Evolutionary conservation across 1,284 basidiomycete genomes (phyloP).

Genomic region (Psilocybe mexicana): DNA sequence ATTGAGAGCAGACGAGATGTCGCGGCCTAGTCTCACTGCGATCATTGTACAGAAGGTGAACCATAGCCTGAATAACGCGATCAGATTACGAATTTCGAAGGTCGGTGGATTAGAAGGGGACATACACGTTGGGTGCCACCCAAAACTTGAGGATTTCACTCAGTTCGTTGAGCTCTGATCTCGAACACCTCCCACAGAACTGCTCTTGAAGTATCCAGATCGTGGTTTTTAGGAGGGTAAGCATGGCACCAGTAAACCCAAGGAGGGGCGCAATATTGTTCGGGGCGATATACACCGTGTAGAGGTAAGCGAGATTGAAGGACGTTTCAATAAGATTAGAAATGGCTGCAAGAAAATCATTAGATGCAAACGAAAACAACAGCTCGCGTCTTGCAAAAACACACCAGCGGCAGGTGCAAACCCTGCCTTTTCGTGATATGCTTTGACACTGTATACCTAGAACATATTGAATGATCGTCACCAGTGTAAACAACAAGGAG

Average conservation of each 20-base stretch:
- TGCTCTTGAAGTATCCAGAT: constrained; percentile 27
- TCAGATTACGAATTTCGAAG: background rate
- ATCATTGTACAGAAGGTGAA: constrained; percentile 24
- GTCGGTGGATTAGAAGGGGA: background rate
- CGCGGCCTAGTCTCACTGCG: constrained; percentile 20
- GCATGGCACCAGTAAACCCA: constrained; percentile 24
- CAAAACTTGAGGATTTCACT: constrained; percentile 25
- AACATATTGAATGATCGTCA: background rate
- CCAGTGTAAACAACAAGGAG: background rate
- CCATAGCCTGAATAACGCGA: constrained; percentile 18
- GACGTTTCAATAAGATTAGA: constrained; percentile 27
- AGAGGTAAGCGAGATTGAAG: constrained; percentile 23
- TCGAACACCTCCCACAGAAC: constrained; percentile 24
- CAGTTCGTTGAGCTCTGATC: constrained; percentile 16
- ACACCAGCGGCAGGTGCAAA: constrained; percentile 27
- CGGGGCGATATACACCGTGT: constrained; percentile 19
- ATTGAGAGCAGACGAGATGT: constrained; percentile 22
- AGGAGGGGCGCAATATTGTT: constrained; percentile 24
- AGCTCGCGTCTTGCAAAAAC: background rate
- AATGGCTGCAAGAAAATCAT: constrained; percentile 13
- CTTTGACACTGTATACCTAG: constrained; percentile 27
- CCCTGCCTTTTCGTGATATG: constrained; percentile 23
- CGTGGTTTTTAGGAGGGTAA: constrained; percentile 25
- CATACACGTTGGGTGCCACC: constrained; percentile 26
- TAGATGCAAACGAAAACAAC: background rate